Conservation (phyloP, 306 rosid species). For the Cotoneaster glaucophyllus region DNA sequence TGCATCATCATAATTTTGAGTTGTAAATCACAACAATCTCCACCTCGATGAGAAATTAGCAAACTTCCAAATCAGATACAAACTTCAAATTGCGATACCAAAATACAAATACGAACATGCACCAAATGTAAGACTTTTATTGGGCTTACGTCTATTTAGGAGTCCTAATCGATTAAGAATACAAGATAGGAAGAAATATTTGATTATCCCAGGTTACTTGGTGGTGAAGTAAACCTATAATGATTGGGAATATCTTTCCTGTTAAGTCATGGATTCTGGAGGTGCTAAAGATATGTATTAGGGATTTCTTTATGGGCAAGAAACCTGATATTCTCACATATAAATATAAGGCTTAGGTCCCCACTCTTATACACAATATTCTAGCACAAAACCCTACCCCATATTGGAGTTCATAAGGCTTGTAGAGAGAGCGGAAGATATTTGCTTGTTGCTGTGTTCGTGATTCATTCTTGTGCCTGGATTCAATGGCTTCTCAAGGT, state of each 20-base stretch:
- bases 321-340: neutral
- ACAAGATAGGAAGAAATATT: neutral
- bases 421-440: neutral
- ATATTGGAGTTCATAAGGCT: neutral
- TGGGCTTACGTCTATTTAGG: neutral
- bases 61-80: too few relatives aligned
- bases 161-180: neutral
- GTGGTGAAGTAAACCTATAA: neutral
- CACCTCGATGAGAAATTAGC: too few relatives aligned
- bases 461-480: neutral
- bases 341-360: neutral
- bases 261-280: neutral
- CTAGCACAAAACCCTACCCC: neutral
- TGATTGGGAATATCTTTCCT: neutral
- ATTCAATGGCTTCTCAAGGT: neutral
- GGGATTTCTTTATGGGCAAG: neutral
- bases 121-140: neutral
- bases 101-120: too few relatives aligned
- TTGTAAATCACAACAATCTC: too few relatives aligned
- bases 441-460: neutral
- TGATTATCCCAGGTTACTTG: neutral
- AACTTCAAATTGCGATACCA: too few relatives aligned
- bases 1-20: too few relatives aligned
- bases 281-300: neutral
- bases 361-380: neutral